Conservation (phyloP, 2,329 filamentous ascomycete species). For the Colletotrichum echinochloae region DNA sequence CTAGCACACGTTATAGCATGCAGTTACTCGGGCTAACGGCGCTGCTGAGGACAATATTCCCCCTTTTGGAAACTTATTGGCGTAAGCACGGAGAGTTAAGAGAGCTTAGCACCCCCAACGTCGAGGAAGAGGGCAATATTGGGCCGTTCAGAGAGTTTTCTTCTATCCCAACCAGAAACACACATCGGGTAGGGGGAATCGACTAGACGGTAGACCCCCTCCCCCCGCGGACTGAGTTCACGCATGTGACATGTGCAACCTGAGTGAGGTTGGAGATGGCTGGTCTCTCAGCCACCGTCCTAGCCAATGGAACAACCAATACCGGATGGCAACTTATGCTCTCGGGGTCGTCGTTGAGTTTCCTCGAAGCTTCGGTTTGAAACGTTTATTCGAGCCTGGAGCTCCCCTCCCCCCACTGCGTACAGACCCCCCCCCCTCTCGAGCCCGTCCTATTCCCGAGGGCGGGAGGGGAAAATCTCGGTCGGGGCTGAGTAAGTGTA, state of each 20-base stretch:
- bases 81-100: not conserved
- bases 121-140: not conserved
- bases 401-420: not conserved
- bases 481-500: not conserved
- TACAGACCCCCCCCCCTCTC: not conserved
- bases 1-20: not conserved
- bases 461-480: not conserved
- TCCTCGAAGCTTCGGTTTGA: not conserved
- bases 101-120: slow-evolving; percentile 7
- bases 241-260: slow-evolving; percentile 26
- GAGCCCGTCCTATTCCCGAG: not conserved
- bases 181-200: not conserved
- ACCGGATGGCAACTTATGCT: not conserved
- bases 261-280: not conserved
- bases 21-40: not conserved
- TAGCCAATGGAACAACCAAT: not conserved
- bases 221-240: not conserved
- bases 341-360: not conserved
- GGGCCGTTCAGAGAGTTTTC: slow-evolving; percentile 10
- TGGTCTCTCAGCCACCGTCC: not conserved
- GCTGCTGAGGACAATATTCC: not conserved
- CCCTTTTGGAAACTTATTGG: slow-evolving; percentile 7
- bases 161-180: not conserved
- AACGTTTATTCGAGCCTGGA: not conserved
- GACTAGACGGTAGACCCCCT: not conserved